Percentiles rank a stretch among this genome's conserved stretches.
phyloP scores from a whole-genome alignment of 2,329 filamentous ascomycete genomes.

The Botrytis byssoidea region DNA sequence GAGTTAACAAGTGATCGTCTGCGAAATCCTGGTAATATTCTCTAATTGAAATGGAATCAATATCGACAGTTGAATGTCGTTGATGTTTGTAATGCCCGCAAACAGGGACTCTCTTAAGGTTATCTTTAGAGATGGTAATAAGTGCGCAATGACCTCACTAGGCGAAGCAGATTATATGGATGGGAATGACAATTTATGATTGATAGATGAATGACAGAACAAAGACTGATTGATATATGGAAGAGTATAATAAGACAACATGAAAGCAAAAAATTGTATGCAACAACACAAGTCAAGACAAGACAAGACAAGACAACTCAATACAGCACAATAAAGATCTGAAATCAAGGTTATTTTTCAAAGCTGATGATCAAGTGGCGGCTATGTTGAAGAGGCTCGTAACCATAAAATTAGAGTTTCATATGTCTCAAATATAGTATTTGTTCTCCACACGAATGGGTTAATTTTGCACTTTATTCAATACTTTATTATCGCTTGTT shows the following conservation, averaged over 20 bases:
- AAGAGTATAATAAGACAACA: background rate
- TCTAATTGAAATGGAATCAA: background rate
- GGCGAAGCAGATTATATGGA: background rate
- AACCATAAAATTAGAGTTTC: conserved; percentile 4
- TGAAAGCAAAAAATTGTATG: background rate
- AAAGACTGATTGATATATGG: background rate
- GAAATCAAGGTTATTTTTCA: background rate
- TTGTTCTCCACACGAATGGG: background rate
- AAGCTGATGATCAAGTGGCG: conserved; percentile 8
- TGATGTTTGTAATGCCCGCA: background rate
- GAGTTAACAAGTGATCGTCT: background rate
- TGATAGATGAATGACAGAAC: background rate
- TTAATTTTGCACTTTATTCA: background rate
- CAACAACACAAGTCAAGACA: background rate
- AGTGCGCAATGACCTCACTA: conserved; percentile 14
- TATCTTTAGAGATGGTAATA: background rate
- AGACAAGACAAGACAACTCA: background rate
- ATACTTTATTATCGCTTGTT: background rate
- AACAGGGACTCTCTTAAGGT: conserved; percentile 15
- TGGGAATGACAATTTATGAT: background rate
- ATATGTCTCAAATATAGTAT: background rate
- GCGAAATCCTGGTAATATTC: background rate
- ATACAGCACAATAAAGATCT: background rate
- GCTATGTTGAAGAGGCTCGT: conserved; percentile 9
- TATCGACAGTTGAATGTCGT: background rate